Conservation (phyloP, 2,329 filamentous ascomycete species). For the Hypoxylon sp. region DNA sequence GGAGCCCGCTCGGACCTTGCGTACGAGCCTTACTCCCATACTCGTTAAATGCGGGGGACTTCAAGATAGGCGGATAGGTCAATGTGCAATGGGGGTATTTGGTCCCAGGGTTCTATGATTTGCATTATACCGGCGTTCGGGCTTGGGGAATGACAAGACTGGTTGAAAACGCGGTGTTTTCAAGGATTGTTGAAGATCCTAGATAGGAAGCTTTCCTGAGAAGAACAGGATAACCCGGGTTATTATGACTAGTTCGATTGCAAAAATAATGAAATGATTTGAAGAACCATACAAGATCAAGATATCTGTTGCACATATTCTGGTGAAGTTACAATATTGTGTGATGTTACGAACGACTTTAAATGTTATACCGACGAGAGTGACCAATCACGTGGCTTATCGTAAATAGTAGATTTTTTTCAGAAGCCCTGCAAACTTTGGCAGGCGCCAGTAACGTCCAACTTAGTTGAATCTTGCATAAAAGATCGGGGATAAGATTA, state of each 20-base stretch:
- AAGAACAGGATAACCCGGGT: constrained; percentile 41
- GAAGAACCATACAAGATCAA: constrained; percentile 1
- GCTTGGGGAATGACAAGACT: constrained; percentile 47
- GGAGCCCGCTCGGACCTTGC: constrained; percentile 66
- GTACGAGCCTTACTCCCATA: constrained; percentile 75
- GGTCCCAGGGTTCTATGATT: constrained; percentile 28
- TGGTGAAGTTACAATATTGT: not conserved
- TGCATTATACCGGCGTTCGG: constrained; percentile 52
- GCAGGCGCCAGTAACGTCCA: not conserved
- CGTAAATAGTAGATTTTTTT: constrained; percentile 16
- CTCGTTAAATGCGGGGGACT: constrained; percentile 58
- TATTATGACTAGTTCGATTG: constrained; percentile 31
- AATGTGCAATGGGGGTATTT: constrained; percentile 26
- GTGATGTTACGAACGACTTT: not conserved
- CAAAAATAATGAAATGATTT: constrained; percentile 29
- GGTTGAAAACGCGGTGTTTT: constrained; percentile 32
- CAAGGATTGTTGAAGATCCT: constrained; percentile 25
- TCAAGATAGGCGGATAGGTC: constrained; percentile 13
- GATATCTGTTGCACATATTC: not conserved
- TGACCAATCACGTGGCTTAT: constrained; percentile 46
- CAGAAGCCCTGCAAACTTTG: constrained; percentile 17
- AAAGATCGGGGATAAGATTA: not conserved
- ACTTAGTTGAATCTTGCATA: not conserved
- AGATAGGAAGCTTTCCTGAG: constrained; percentile 23
- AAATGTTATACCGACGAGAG: not conserved